These are phyloP conservation scores for Euphrasia confusa DNA, from an alignment of 257 asterid genomes.

Conservation along the genomic window DNA sequence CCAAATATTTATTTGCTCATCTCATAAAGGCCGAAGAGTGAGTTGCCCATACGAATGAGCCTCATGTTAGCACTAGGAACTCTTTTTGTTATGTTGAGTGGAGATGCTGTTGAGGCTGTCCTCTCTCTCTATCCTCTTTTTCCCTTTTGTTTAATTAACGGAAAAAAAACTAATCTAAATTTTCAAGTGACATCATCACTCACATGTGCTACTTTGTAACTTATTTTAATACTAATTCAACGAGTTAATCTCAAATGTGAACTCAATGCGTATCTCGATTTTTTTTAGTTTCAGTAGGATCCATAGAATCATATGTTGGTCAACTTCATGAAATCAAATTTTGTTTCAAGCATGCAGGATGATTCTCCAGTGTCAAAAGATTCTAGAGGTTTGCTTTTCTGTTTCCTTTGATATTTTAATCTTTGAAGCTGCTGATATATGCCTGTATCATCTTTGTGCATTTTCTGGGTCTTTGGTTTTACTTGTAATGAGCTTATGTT, in stretches of 20 bases:
- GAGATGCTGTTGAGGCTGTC: conserved; percentile 27
- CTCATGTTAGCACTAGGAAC: conserved; percentile 20
- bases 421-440: too few relatives aligned
- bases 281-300: conserved; percentile 11
- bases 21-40: conserved; percentile 57
- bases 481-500: background rate
- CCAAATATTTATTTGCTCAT: conserved; percentile 58
- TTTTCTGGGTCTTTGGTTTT: background rate
- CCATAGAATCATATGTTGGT: conserved; percentile 4
- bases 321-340: background rate
- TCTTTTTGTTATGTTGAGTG: conserved; percentile 31
- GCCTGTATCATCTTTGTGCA: background rate
- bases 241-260: conserved; percentile 27
- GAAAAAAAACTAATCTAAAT: conserved; percentile 3
- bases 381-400: too few relatives aligned
- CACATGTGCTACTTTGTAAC: conserved; percentile 27
- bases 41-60: conserved; percentile 31
- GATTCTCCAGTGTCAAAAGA: too few relatives aligned
- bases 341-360: too few relatives aligned
- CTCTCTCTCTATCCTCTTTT: background rate
- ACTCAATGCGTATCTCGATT: conserved; percentile 15
- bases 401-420: too few relatives aligned
- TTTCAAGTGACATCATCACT: conserved; percentile 11
- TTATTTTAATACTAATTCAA: conserved; percentile 19
- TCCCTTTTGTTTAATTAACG: background rate